Percentiles rank a stretch among this genome's conserved stretches.
These are phyloP conservation scores for Auricularia sp. DNA, from an alignment of 768 basidiomycete genomes.

Conservation along the genomic window DNA sequence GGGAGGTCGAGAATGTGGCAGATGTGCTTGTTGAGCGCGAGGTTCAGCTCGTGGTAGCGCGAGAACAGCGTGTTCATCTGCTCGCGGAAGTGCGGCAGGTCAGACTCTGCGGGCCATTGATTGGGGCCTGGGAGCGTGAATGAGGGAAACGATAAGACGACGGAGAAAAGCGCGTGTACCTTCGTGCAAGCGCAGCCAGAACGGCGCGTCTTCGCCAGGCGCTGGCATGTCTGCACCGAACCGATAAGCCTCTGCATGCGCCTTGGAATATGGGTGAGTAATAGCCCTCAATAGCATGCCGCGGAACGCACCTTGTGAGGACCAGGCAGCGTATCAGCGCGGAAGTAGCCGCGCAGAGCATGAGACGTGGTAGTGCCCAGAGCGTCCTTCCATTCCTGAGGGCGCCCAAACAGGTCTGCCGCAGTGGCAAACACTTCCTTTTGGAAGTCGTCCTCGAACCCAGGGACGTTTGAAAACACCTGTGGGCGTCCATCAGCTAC, in stretches of 20 bases:
- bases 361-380: constrained; percentile 17
- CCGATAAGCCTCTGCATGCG: constrained; percentile 21
- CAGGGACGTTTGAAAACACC: constrained; percentile 19
- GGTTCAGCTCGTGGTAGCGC: constrained; percentile 17
- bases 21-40: constrained; percentile 22
- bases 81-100: constrained; percentile 18
- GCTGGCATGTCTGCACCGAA: constrained; percentile 19
- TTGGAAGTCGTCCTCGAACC: constrained; percentile 18
- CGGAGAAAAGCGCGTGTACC: constrained; percentile 9
- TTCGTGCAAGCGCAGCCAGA: constrained; percentile 22
- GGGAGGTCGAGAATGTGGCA: constrained; percentile 17
- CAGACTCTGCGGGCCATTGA: constrained; percentile 20
- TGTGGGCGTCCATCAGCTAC: background rate
- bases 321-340: constrained; percentile 17
- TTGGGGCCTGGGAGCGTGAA: constrained; percentile 17
- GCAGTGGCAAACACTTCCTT: constrained; percentile 14
- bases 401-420: constrained; percentile 15
- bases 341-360: constrained; percentile 20
- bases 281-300: background rate
- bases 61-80: constrained; percentile 20
- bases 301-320: constrained; percentile 15
- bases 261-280: constrained; percentile 9
- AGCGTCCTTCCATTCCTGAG: constrained; percentile 18
- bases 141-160: background rate
- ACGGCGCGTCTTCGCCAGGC: constrained; percentile 17